Conservation (phyloP, 164 flowering plant species). For the Vitis rotundifolia region DNA sequence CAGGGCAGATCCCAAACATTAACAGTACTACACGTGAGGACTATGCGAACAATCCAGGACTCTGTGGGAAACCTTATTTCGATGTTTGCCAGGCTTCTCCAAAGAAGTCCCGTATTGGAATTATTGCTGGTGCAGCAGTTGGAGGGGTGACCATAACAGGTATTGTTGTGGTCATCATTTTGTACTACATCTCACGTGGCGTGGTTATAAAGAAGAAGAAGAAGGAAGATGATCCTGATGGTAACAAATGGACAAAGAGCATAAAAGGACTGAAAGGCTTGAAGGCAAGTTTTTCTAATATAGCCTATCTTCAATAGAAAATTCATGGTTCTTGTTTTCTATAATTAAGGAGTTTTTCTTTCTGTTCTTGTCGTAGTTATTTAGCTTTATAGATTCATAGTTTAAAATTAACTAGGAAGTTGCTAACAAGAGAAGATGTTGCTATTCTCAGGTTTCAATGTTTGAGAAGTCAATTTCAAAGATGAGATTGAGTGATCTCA, state of each 20-base stretch:
- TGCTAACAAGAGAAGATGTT: neutral
- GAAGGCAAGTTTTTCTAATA: constrained; percentile 42
- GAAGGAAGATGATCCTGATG: constrained; percentile 80
- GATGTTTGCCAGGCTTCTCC: constrained; percentile 27
- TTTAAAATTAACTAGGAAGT: too few relatives aligned
- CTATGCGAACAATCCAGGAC: constrained; percentile 49
- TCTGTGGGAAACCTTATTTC: too few relatives aligned
- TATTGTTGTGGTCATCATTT: constrained; percentile 29
- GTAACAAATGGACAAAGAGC: constrained; percentile 81
- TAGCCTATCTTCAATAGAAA: too few relatives aligned
- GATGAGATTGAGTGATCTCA: constrained; percentile 16
- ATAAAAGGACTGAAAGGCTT: constrained; percentile 65
- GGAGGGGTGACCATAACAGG: constrained; percentile 47
- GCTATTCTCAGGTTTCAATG: constrained; percentile 16
- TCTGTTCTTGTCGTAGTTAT: too few relatives aligned
- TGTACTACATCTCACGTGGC: constrained; percentile 40
- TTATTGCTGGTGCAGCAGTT: constrained; percentile 55
- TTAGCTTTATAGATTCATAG: too few relatives aligned
- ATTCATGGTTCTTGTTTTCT: too few relatives aligned
- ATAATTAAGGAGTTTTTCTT: too few relatives aligned
- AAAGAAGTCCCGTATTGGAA: constrained; percentile 24
- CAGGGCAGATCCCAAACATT: constrained; percentile 57
- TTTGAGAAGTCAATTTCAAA: constrained; percentile 18
- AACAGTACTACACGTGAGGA: constrained; percentile 15
- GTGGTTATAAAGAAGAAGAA: constrained; percentile 31